These are phyloP conservation scores for Cytospora leucostoma DNA, from an alignment of 2,329 filamentous ascomycete species.

Conservation along the genomic window DNA sequence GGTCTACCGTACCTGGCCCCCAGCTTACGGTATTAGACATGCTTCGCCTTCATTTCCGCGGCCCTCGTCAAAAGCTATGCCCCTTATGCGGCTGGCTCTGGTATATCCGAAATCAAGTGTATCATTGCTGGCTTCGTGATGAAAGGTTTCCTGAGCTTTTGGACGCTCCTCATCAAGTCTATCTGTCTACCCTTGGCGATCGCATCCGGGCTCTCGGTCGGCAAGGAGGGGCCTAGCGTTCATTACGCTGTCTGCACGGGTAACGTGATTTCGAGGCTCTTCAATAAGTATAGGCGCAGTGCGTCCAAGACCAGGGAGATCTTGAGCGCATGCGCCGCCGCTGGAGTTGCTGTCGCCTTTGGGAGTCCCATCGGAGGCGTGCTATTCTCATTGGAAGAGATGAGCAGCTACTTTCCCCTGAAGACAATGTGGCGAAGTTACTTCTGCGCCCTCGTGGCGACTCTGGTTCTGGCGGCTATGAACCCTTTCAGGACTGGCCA, in stretches of 20 bases:
- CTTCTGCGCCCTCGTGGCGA: constrained; percentile 94
- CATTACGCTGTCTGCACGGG: constrained; percentile 98
- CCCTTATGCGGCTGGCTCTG: constrained; percentile 93
- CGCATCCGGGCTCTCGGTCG: constrained; percentile 88
- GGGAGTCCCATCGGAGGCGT: constrained; percentile 97
- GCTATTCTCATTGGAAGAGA: constrained; percentile 94
- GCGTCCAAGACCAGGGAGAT: constrained; percentile 95
- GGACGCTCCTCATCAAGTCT: constrained; percentile 93
- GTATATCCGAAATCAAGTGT: constrained; percentile 98
- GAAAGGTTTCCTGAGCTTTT: constrained; percentile 93
- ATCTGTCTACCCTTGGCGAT: constrained; percentile 89
- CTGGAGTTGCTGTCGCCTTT: constrained; percentile 94
- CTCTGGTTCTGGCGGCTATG: constrained; percentile 89
- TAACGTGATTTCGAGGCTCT: constrained; percentile 91
- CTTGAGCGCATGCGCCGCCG: constrained; percentile 88
- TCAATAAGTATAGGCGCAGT: constrained; percentile 88
- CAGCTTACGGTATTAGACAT: constrained; percentile 49
- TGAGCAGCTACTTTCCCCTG: constrained; percentile 93
- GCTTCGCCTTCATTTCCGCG: constrained; percentile 82
- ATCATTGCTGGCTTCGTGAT: constrained; percentile 99
- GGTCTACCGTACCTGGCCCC: background rate
- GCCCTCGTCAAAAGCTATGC: constrained; percentile 87
- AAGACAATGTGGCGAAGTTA: constrained; percentile 99
- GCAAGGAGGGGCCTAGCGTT: constrained; percentile 97
- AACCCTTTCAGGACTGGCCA: constrained; percentile 97